Base-by-base conservation (phyloP, 768 basidiomycete genomes). In the Tylopilus subfusipes region DNA sequence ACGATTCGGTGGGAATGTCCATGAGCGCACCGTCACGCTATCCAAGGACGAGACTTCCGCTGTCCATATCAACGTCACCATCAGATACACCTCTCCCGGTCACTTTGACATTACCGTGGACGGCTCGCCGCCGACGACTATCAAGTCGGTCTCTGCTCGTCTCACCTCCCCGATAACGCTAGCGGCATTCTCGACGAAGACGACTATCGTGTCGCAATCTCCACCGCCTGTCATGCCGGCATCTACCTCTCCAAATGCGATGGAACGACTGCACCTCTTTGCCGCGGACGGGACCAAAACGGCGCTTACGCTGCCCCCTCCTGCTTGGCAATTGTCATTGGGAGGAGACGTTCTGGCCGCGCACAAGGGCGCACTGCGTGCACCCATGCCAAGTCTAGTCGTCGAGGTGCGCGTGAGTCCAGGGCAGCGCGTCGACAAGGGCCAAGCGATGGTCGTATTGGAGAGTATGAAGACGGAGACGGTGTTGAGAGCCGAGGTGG, bases 391-490 rank as follows among this genome's bases (percentile, higher is more conserved):
- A n/a, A 91, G 91, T 68, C 78, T 93, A 47, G 86, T 97, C 2
- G 93, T 97, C 5, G 92, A 96, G 51, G 87, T 97, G 48, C 80
- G 79, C 18, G 93, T 95, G 31, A 78, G 77, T 54, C 75, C 81
- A 2, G 94, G 93, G 5, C 88, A 95, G 48, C 75, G 70, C 14
- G 89, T 97, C 38, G 84, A 86, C 72, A 85, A 81, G 64, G 92
- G 91, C 0, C 88, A 94, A 65, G 82, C 82, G 9, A 78, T 93
- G 10, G 84, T 93, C 29, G 83, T 95, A 6, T 72, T 96, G 65
- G 94, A 96, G 74, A 96, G 93, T 65, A 98, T 97, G 94, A 98
- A 98, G 82, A 97, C 93, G 59, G 93, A 96, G 73, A 95, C 89
- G 36, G 88, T 92, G 39, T 69, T 97, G 58, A 78, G 92, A 50